Base-by-base conservation (phyloP, 805 yeast species). In the Kazachstania bromeliacearum region DNA sequence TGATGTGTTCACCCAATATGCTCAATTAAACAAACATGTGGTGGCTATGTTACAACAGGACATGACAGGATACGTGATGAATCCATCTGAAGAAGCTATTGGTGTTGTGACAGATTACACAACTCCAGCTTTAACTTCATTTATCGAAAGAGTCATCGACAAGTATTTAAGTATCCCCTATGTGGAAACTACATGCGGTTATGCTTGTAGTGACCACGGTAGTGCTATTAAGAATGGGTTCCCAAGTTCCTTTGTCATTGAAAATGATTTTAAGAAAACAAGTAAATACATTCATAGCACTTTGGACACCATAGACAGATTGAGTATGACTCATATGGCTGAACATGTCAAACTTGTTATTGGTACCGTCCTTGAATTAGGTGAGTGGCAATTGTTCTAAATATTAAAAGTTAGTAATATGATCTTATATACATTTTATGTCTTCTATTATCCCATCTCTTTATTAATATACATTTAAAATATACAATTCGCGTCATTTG, bases 131-230 rank as follows among this genome's bases (percentile, higher is more conserved):
- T 68, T 85, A 42, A 77, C 76, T 33, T 61, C 68, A 7, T 85
- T 78, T 51, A 56, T 85, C 40, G 75, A 81, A 59, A 45, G 69
- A 28, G 59, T 87, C 6, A 72, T 85, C 34, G 67, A 68, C 16
- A 54, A 63, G 7, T 85, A 85, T 60, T 70, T 85, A 47, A 50
- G 61, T 16, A 82, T 87, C 39, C 79, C 83, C 3, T 80, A 73
- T 51, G 73, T 68, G 26, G 92, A 81, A 48, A 80, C 94, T 9
- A 47, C 64, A 39, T 89, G 96, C 62, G 95, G 95, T 1, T 85
- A 87, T 51, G 92, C 94, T 0, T 88, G 97, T 59, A 80, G 94
- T 13, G 97, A 89, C 62, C 96, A 87, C 58, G 80, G 92, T 4
- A 77, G 94, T 33, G 95, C 95, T 1, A 59, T 76, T 35, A 77